Percentiles rank a stretch among this genome's conserved stretches.
Evolutionary conservation across 2,329 filamentous ascomycete genomes (phyloP).

Genomic region (Dryadomyces quercivorus): DNA sequence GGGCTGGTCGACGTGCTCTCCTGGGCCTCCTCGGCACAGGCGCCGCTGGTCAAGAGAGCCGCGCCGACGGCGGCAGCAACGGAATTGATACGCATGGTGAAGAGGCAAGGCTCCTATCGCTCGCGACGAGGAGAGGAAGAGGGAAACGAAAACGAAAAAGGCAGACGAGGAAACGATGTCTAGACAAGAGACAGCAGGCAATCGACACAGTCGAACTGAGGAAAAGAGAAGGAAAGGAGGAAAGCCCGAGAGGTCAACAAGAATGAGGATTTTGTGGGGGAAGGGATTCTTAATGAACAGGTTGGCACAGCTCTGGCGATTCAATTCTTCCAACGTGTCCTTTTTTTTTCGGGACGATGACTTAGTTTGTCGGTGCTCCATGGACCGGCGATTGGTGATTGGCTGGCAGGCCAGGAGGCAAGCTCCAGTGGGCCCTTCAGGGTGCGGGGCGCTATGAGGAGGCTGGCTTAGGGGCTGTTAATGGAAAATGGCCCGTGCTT

Average conservation of each 20-base stretch:
- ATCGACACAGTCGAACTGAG: not conserved
- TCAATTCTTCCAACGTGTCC: conserved; percentile 13
- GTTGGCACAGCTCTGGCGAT: conserved; percentile 5
- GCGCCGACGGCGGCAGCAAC: conserved; percentile 66
- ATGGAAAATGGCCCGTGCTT: conserved; percentile 2
- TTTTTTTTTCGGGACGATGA: conserved; percentile 9
- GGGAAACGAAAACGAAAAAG: conserved; percentile 1
- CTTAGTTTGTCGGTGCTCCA: conserved; percentile 4
- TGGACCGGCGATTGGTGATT: conserved; percentile 3
- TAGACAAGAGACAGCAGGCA: not conserved
- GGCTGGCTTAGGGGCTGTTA: conserved; percentile 2
- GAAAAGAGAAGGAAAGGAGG: not conserved
- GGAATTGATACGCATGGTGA: conserved; percentile 74
- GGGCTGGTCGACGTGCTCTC: conserved; percentile 37
- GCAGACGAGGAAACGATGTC: not conserved
- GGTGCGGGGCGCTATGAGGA: conserved; percentile 9
- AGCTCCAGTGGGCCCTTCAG: not conserved
- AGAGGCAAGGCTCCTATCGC: not conserved
- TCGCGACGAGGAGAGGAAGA: not conserved
- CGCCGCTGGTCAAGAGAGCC: conserved; percentile 57
- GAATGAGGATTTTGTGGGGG: conserved; percentile 6
- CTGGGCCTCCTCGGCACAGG: conserved; percentile 52
- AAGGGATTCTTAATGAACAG: conserved; percentile 6
- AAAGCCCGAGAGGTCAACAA: not conserved
- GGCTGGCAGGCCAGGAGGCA: not conserved